Percentiles rank a stretch among this genome's conserved stretches.
Evolutionary conservation across 768 basidiomycete genomes (phyloP).

Genomic region (Serendipita sp.): DNA sequence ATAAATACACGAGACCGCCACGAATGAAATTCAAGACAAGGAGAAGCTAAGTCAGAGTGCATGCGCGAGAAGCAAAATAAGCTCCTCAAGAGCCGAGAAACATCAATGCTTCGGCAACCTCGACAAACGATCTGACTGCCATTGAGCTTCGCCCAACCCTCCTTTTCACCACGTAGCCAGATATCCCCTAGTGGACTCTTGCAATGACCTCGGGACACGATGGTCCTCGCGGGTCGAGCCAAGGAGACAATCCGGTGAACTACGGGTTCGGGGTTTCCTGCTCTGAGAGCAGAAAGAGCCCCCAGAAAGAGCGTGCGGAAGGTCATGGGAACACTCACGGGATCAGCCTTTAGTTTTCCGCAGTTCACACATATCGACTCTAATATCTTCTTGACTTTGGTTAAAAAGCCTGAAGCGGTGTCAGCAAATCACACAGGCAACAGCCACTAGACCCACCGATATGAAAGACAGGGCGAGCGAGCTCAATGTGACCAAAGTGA

Average conservation of each 20-base stretch:
- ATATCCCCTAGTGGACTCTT: constrained; percentile 33
- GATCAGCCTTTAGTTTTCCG: constrained; percentile 92
- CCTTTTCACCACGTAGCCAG: constrained; percentile 89
- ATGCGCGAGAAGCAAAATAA: background rate
- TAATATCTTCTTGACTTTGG: constrained; percentile 99
- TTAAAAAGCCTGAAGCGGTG: constrained; percentile 58
- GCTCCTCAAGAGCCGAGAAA: background rate
- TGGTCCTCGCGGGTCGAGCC: constrained; percentile 15
- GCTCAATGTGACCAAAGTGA: constrained; percentile 97
- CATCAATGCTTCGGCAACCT: background rate
- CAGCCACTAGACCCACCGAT: constrained; percentile 44
- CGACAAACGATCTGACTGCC: background rate
- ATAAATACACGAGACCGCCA: constrained; percentile 9
- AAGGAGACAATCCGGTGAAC: constrained; percentile 8
- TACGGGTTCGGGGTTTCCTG: constrained; percentile 91
- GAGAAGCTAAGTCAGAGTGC: background rate
- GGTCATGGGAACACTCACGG: constrained; percentile 69
- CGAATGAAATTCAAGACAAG: constrained; percentile 7
- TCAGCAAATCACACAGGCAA: background rate
- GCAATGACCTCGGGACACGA: background rate
- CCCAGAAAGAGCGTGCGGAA: constrained; percentile 87
- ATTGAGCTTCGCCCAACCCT: constrained; percentile 75
- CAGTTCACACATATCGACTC: constrained; percentile 99
- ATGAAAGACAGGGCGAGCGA: constrained; percentile 94
- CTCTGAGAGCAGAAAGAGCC: constrained; percentile 77